Conservation (phyloP, 2,329 filamentous ascomycete genomes). For the Fusarium sp. region DNA sequence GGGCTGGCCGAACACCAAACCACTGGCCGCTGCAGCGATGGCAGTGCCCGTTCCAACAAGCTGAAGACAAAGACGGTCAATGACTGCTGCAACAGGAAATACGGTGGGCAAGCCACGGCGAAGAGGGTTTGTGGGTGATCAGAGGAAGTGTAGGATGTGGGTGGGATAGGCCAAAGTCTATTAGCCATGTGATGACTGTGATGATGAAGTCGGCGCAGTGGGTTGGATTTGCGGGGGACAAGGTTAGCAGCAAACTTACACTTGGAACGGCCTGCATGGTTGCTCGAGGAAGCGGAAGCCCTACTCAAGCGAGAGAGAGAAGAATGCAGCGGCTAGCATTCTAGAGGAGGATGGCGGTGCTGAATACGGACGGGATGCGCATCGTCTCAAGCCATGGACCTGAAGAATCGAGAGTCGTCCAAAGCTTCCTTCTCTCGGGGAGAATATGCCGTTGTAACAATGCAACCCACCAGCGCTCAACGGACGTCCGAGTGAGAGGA, state of each 20-base stretch:
- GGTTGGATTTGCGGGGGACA: conserved; percentile 33
- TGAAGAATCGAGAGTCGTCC: conserved; percentile 26
- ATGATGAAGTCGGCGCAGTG: conserved; percentile 32
- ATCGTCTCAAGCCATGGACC: conserved; percentile 46
- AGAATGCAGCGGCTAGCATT: conserved; percentile 48
- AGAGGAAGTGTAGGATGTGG: conserved; percentile 29
- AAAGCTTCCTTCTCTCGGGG: conserved; percentile 12
- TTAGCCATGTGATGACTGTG: conserved; percentile 37
- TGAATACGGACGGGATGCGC: conserved; percentile 42
- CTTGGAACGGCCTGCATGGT: conserved; percentile 64
- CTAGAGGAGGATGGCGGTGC: conserved; percentile 45
- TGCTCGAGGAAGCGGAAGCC: conserved; percentile 50
- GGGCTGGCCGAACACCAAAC: conserved; percentile 66
- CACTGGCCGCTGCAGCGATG: conserved; percentile 66
- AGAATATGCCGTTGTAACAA: conserved; percentile 25
- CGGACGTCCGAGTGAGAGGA: conserved; percentile 24
- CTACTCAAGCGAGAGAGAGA: conserved; percentile 51
- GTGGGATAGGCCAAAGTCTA: conserved; percentile 40
- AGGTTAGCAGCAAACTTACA: conserved; percentile 51
- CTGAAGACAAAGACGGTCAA: conserved; percentile 49
- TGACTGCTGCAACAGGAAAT: conserved; percentile 34
- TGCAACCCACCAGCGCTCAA: conserved; percentile 31
- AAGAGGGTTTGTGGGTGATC: conserved; percentile 35
- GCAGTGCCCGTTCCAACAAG: conserved; percentile 69
- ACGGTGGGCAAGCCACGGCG: conserved; percentile 28